These are phyloP conservation scores for Dioscorea dumetorum DNA, from an alignment of 106 monocot species.

Conservation along the genomic window DNA sequence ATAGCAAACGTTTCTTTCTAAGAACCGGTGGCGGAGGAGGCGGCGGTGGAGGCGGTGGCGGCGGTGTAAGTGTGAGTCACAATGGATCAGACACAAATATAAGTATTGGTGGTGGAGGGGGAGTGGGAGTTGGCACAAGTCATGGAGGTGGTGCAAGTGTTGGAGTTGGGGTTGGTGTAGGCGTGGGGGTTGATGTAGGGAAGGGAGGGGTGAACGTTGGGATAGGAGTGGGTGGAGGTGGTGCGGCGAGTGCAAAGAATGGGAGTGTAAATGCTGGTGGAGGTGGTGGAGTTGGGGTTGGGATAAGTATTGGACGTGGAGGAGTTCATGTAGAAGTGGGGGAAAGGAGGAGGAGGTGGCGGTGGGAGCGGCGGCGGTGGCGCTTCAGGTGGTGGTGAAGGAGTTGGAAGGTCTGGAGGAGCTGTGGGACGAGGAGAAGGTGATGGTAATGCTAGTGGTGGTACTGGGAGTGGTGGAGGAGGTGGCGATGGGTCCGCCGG, in stretches of 20 bases:
- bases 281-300: conserved; percentile 35
- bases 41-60: conserved; percentile 15
- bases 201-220: conserved; percentile 33
- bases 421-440: conserved; percentile 17
- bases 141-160: conserved; percentile 27
- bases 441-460: conserved; percentile 7
- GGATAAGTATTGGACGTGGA: conserved; percentile 18
- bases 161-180: conserved; percentile 40
- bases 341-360: conserved; percentile 5
- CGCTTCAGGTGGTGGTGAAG: conserved; percentile 4
- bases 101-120: conserved; percentile 35
- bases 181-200: conserved; percentile 31
- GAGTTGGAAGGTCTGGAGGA: conserved; percentile 13
- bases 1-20: conserved; percentile 13
- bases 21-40: conserved; percentile 13
- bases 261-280: conserved; percentile 27
- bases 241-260: conserved; percentile 21
- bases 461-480: conserved; percentile 3
- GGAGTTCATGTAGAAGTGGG: conserved; percentile 13
- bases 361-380: conserved; percentile 3
- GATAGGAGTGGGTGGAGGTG: conserved; percentile 41
- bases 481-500: conserved; percentile 5
- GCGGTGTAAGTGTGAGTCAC: conserved; percentile 16
- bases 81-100: conserved; percentile 24
- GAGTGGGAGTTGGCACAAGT: conserved; percentile 29